Evolutionary conservation across 23 red algal genomes (phyloP).

Genomic region (Gracilaria domingensis): DNA sequence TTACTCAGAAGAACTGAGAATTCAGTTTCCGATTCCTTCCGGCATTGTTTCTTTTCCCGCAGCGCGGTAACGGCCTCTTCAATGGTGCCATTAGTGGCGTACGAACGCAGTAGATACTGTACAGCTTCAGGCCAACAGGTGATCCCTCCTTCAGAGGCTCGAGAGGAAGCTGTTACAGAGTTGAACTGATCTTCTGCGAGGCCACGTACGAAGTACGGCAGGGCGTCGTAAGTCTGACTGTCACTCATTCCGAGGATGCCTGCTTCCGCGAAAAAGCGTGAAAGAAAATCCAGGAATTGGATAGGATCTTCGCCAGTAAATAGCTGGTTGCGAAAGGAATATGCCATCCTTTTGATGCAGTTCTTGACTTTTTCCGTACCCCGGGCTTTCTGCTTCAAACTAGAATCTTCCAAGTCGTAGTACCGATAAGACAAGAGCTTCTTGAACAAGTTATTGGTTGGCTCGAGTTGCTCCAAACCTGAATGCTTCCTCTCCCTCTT

Average conservation of each 20-base stretch:
- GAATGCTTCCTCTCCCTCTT: neutral
- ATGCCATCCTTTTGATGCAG: conserved; percentile 7
- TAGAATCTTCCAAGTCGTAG: neutral
- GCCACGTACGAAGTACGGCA: neutral
- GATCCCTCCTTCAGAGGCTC: no score
- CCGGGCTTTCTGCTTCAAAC: neutral
- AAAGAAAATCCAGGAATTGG: neutral
- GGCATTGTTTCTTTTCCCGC: no score
- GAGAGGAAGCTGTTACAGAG: neutral
- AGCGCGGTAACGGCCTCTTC: no score
- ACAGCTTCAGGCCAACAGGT: no score
- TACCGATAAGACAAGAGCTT: conserved; percentile 19
- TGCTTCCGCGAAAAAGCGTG: neutral
- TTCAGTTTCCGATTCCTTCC: no score
- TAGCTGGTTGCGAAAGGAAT: neutral
- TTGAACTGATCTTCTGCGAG: neutral
- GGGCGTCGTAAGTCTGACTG: neutral
- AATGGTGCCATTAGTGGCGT: no score
- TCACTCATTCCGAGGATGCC: neutral
- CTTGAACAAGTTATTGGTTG: neutral
- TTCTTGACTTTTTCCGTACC: neutral
- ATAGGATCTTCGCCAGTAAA: conserved; percentile 9
- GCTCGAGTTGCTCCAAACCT: conserved; percentile 6
- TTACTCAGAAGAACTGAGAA: no score
- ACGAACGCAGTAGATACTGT: no score